A percentile compares a stretch with the other conserved stretches of the same genome.
phyloP scores from a whole-genome alignment of 345 rosid species.

The Gossypioides kirkii region DNA sequence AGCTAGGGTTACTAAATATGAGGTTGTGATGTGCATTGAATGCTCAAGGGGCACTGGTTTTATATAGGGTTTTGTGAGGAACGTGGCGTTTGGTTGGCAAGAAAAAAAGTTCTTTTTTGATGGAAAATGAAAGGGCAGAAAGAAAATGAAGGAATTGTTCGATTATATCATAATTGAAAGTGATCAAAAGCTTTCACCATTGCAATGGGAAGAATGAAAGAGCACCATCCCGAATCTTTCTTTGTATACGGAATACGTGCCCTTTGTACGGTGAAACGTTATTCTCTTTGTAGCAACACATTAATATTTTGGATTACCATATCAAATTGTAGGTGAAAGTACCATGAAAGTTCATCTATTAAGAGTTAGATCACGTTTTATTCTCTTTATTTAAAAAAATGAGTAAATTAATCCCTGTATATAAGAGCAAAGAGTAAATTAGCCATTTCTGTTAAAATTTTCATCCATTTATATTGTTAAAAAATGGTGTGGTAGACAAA shows the following conservation, averaged over 20 bases:
- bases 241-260: slow-evolving; percentile 26
- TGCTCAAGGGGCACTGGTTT: neutral
- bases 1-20: neutral
- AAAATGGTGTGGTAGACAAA: too few species aligned
- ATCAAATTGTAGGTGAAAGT: neutral
- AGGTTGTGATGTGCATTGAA: slow-evolving; percentile 6
- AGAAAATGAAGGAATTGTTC: neutral
- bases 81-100: neutral
- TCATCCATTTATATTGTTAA: too few species aligned
- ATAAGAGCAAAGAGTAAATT: too few species aligned
- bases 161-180: slow-evolving; percentile 14
- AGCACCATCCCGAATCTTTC: slow-evolving; percentile 27
- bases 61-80: slow-evolving; percentile 26
- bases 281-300: neutral
- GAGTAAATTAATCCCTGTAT: rapidly evolving
- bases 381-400: too few species aligned
- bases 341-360: neutral
- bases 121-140: neutral
- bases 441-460: too few species aligned
- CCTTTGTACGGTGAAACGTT: slow-evolving; percentile 23
- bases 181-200: slow-evolving; percentile 8
- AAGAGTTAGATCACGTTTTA: too few species aligned
- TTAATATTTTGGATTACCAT: neutral
- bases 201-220: neutral
- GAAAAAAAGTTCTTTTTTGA: neutral